Base-by-base conservation (phyloP, 1,284 basidiomycete species). In the Agaricales sp. region DNA sequence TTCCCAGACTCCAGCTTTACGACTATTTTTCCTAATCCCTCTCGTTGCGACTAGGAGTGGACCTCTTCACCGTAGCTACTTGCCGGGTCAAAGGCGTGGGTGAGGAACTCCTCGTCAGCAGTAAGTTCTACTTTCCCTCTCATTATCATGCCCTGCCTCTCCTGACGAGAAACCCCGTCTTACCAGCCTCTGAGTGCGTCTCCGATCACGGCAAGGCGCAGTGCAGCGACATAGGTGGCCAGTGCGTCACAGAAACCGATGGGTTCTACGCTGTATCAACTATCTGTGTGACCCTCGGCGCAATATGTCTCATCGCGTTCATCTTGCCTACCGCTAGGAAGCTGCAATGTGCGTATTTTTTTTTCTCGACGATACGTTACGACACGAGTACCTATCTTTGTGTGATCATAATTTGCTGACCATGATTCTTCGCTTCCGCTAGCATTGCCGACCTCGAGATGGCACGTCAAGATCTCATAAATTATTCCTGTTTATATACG, bases 261-360 rank as follows among this genome's bases (percentile, higher is more conserved):
- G 95, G 96, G 1, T 99, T 96, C 66, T 99, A 93, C 65, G 78
- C 82, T 55, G 83, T 95, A 50, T 88, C 85, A 19, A 78, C 68
- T 4, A 62, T 92, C 18, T 98, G 94, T 66, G 73, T 98, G 52
- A 62, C 67, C 3, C 67, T 93, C 39, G 93, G 92, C 3, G 71
- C 82, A 2, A 53, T 81, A 1, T 74, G 92, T 53, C 70, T 98
- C 37, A 55, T 92, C 20, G 68, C 73, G 30, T 93, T 85, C 62
- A 88, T 96, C 55, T 71, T 88, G 44, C 95, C 95, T 3, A 89
- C 86, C 1, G 88, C 91, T 21, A 78, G 80, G 53, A 84, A 76
- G 62, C 66, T 99, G 50, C 92, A 97, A 78, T 76, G 92, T 92
- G 8, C 30, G 30, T 35, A 35, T 35, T n/a, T n/a, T 35, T 35